phyloP scores from a whole-genome alignment of 2,329 filamentous ascomycete species.

The Podosphaera xanthii region DNA sequence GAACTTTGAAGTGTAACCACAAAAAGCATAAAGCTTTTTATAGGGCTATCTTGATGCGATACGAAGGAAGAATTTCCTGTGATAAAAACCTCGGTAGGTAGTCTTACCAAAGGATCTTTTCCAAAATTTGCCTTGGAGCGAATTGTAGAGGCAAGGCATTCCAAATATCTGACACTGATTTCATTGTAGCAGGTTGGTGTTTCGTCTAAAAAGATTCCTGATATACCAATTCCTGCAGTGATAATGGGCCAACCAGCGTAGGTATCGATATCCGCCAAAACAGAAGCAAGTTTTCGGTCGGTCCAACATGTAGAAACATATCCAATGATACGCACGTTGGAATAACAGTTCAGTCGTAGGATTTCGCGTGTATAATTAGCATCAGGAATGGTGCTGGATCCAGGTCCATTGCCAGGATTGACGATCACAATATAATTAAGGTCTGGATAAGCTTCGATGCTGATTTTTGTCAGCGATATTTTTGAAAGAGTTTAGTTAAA shows the following conservation, averaged over 20 bases:
- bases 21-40: neutral
- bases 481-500: slow-evolving; percentile 3
- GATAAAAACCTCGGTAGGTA: neutral
- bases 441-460: slow-evolving; percentile 6
- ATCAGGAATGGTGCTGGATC: slow-evolving; percentile 14
- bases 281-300: slow-evolving; percentile 13
- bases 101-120: slow-evolving; percentile 17
- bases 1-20: neutral
- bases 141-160: slow-evolving; percentile 16
- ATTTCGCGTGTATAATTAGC: slow-evolving; percentile 17
- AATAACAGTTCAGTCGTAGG: slow-evolving; percentile 17
- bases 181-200: slow-evolving; percentile 19
- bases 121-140: slow-evolving; percentile 16
- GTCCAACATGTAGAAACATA: slow-evolving; percentile 20
- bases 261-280: slow-evolving; percentile 19
- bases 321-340: slow-evolving; percentile 20
- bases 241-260: slow-evolving; percentile 22
- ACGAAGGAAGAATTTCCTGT: neutral
- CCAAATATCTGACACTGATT: slow-evolving; percentile 15
- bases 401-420: slow-evolving; percentile 16
- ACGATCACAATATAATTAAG: slow-evolving; percentile 14
- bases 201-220: slow-evolving; percentile 25
- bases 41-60: neutral
- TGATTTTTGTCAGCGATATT: slow-evolving; percentile 1
- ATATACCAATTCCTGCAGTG: slow-evolving; percentile 19